Evolutionary conservation across 148 eudicot species (phyloP).

Genomic region (Suaeda aralocaspica): DNA sequence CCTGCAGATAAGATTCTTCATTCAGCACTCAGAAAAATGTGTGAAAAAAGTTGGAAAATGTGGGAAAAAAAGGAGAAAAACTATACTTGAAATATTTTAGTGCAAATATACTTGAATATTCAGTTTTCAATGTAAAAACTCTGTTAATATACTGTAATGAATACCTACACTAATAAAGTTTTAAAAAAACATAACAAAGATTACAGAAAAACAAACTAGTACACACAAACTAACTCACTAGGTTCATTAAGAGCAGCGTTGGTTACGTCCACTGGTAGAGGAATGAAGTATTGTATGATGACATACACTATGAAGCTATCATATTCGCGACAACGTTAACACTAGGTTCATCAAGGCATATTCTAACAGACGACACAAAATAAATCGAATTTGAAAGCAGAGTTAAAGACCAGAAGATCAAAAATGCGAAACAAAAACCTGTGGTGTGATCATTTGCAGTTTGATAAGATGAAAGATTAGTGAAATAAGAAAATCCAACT

Average conservation of each 20-base stretch:
- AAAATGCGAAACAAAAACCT: conserved; percentile 37
- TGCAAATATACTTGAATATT: conserved; percentile 12
- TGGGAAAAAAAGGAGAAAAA: neutral
- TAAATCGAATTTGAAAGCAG: too few species aligned
- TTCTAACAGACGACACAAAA: too few species aligned
- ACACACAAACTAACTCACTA: too few species aligned
- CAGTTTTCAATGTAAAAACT: neutral
- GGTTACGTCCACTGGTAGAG: too few species aligned
- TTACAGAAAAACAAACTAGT: too few species aligned
- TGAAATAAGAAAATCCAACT: conserved; percentile 87
- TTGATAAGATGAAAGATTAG: conserved; percentile 53
- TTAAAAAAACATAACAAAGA: too few species aligned
- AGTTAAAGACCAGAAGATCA: neutral
- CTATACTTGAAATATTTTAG: neutral
- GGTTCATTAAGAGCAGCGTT: too few species aligned
- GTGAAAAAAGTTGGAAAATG: neutral
- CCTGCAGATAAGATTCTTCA: conserved; percentile 7
- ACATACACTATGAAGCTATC: too few species aligned
- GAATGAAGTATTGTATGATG: too few species aligned
- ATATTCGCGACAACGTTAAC: too few species aligned
- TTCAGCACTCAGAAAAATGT: neutral
- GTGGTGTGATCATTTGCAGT: conserved; percentile 70
- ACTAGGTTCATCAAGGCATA: too few species aligned
- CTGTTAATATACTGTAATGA: neutral
- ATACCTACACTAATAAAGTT: neutral